phyloP scores from a whole-genome alignment of 2,329 filamentous ascomycete species.

The Ilyonectria sp. region DNA sequence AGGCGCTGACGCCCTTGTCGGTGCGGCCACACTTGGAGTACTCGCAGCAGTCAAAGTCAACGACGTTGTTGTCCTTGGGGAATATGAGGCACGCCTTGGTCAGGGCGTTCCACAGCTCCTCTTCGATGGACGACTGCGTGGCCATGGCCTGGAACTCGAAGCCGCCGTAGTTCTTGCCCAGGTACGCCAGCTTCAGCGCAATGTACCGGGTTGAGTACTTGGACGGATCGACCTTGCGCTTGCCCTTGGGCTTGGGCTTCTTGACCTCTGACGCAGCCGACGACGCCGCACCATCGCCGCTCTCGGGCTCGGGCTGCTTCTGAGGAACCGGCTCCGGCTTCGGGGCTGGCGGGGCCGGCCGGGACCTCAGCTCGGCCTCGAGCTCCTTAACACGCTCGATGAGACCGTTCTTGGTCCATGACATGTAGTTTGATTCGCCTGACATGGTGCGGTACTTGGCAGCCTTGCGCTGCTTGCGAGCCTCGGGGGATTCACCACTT shows the following conservation, averaged over 20 bases:
- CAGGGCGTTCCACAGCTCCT: conserved; percentile 93
- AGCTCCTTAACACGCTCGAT: conserved; percentile 78
- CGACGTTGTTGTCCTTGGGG: conserved; percentile 71
- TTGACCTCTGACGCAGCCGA: conserved; percentile 30
- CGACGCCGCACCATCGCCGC: conserved; percentile 15
- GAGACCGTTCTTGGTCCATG: conserved; percentile 79
- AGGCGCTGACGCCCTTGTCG: conserved; percentile 93
- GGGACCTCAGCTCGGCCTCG: conserved; percentile 75
- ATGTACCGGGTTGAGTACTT: conserved; percentile 88
- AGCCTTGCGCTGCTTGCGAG: conserved; percentile 32
- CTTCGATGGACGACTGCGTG: conserved; percentile 86
- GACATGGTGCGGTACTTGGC: conserved; percentile 50
- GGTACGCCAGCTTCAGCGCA: conserved; percentile 93
- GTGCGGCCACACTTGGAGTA: conserved; percentile 97
- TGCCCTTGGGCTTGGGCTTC: conserved; percentile 58
- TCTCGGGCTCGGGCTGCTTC: conserved; percentile 15
- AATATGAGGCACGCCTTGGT: conserved; percentile 87
- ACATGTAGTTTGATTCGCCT: conserved; percentile 66
- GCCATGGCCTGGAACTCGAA: conserved; percentile 88
- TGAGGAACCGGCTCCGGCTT: conserved; percentile 40
- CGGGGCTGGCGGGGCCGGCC: conserved; percentile 50
- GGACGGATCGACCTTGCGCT: conserved; percentile 79
- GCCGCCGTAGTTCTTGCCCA: conserved; percentile 92
- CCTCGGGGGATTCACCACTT: conserved; percentile 43
- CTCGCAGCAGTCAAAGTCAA: conserved; percentile 88